Evolutionary conservation across 2,329 filamentous ascomycete genomes (phyloP).

Genomic region (Apiospora saccharicola): DNA sequence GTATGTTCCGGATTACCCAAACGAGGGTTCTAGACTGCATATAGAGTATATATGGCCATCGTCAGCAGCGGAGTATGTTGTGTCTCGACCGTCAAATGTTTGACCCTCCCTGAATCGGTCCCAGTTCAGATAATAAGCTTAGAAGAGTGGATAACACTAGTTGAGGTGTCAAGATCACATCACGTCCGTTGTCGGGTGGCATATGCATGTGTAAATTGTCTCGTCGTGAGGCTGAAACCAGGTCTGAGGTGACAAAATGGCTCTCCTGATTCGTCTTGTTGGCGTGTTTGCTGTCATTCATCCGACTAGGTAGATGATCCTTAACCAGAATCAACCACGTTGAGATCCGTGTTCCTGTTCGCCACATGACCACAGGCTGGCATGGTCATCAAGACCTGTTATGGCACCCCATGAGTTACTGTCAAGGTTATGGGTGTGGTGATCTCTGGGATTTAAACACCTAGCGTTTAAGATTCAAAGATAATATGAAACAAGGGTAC

Average conservation of each 20-base stretch:
- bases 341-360: background rate
- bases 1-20: conserved; percentile 11
- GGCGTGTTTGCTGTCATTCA: background rate
- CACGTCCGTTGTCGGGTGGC: background rate
- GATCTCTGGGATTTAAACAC: background rate
- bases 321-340: background rate
- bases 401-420: background rate
- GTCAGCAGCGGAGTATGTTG: background rate
- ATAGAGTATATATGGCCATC: background rate
- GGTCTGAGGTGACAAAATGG: background rate
- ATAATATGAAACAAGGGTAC: background rate
- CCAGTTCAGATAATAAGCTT: background rate
- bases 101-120: background rate
- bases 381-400: background rate
- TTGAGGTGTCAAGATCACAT: background rate
- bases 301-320: background rate
- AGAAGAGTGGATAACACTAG: background rate
- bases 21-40: background rate
- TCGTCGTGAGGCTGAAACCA: background rate
- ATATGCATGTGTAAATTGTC: conserved; percentile 1
- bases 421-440: background rate
- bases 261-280: background rate
- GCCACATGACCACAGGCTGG: background rate
- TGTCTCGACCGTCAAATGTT: conserved; percentile 11
- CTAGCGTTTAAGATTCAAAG: too few relatives aligned